Percentiles rank a stretch among this genome's conserved stretches.
Evolutionary conservation across 768 basidiomycete genomes (phyloP).

Genomic region (Pleurotus tuoliensis): DNA sequence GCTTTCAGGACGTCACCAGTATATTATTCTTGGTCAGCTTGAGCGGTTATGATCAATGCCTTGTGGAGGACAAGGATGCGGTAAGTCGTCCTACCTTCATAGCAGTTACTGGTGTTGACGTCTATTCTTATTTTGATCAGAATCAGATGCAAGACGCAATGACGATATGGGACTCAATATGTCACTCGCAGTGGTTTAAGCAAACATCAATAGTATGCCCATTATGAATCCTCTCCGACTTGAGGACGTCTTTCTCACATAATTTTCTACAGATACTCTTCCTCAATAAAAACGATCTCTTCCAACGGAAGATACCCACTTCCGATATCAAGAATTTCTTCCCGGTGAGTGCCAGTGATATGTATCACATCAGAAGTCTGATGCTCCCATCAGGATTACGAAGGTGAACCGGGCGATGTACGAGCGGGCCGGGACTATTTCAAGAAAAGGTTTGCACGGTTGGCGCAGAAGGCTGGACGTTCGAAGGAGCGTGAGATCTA

Average conservation of each 20-base stretch:
- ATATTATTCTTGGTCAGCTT: conserved; percentile 90
- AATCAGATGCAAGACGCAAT: conserved; percentile 99
- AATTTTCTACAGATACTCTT: conserved; percentile 68
- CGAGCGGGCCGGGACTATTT: conserved; percentile 86
- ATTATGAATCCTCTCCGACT: not conserved
- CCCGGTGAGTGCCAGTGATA: conserved; percentile 48
- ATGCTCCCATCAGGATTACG: conserved; percentile 60
- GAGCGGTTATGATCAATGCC: conserved; percentile 91
- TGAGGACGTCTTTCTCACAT: conserved; percentile 2
- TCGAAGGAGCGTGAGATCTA: conserved; percentile 89
- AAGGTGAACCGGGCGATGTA: conserved; percentile 71
- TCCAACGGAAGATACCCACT: conserved; percentile 73
- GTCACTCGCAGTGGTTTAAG: conserved; percentile 97
- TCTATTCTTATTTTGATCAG: conserved; percentile 28
- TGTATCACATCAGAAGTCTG: conserved; percentile 1
- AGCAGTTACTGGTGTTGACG: too few species aligned
- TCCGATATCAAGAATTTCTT: conserved; percentile 90
- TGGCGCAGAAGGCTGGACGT: conserved; percentile 83
- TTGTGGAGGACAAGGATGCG: conserved; percentile 89
- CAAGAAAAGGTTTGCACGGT: conserved; percentile 74
- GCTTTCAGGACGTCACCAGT: conserved; percentile 91
- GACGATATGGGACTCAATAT: conserved; percentile 99
- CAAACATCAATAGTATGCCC: conserved; percentile 80
- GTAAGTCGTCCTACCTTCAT: conserved; percentile 39
- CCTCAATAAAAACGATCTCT: conserved; percentile 95